Percentiles rank a stretch among this genome's conserved stretches.
Conservation (phyloP, 768 basidiomycete species). For the Lactifluus hygrophoroides region DNA sequence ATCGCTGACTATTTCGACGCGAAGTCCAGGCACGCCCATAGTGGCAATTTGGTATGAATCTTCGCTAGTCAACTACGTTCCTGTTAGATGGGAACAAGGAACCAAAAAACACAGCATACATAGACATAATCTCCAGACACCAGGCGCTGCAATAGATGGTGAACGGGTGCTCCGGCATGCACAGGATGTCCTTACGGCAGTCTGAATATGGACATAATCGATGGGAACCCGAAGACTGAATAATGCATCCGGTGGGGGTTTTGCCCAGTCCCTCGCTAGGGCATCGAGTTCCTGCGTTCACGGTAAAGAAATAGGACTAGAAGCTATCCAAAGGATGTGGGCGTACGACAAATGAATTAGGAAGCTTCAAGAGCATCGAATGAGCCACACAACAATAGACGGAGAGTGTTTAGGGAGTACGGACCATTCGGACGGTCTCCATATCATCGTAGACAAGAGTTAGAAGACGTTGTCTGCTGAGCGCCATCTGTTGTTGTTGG, state of each 20-base stretch:
- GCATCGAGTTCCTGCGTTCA: slow-evolving; percentile 62
- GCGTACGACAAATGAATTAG: slow-evolving; percentile 55
- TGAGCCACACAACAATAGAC: background rate
- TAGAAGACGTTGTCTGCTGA: slow-evolving; percentile 65
- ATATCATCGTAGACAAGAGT: slow-evolving; percentile 79
- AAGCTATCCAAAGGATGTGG: background rate
- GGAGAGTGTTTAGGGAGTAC: slow-evolving; percentile 16
- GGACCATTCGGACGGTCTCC: slow-evolving; percentile 74
- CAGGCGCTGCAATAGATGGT: slow-evolving; percentile 42
- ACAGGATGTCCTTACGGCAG: slow-evolving; percentile 48
- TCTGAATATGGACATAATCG: slow-evolving; percentile 80
- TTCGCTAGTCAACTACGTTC: slow-evolving; percentile 61
- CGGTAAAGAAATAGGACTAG: background rate
- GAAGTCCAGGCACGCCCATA: slow-evolving; percentile 70
- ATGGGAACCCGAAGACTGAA: slow-evolving; percentile 76
- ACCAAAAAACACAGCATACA: slow-evolving; percentile 35
- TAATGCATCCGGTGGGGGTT: slow-evolving; percentile 70
- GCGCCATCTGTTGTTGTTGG: slow-evolving; percentile 48
- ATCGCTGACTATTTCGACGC: slow-evolving; percentile 82
- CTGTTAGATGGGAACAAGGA: slow-evolving; percentile 10
- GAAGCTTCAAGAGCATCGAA: slow-evolving; percentile 41
- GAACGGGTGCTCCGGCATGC: slow-evolving; percentile 5
- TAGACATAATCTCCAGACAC: slow-evolving; percentile 81
- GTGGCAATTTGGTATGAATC: slow-evolving; percentile 87
- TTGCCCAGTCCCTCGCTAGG: slow-evolving; percentile 77